Percentiles rank a stretch among this genome's conserved stretches.
Conservation (phyloP, 495 filamentous ascomycete species). For the Penicillium flavigenum region DNA sequence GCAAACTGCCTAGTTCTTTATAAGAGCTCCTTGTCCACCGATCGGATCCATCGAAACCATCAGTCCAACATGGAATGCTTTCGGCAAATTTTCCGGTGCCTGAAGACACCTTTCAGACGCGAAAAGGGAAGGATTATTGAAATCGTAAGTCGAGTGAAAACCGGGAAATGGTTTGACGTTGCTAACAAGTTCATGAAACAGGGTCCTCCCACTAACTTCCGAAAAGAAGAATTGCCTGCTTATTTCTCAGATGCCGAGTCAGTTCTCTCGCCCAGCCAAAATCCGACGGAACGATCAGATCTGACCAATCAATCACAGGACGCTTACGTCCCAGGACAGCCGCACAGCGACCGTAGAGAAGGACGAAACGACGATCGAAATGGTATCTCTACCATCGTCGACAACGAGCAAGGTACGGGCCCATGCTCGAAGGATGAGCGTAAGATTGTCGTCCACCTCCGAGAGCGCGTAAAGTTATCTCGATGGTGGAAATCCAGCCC, state of each 20-base stretch:
- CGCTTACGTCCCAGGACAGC: constrained; percentile 41
- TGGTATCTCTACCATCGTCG: constrained; percentile 30
- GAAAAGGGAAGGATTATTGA: constrained; percentile 33
- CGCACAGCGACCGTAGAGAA: constrained; percentile 34
- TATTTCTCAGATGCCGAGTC: constrained; percentile 48
- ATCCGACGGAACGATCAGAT: constrained; percentile 20
- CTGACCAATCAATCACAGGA: constrained; percentile 40
- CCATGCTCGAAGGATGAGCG: constrained; percentile 38
- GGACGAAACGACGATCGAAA: constrained; percentile 28
- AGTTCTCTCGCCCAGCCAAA: constrained; percentile 30
- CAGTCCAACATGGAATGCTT: constrained; percentile 40
- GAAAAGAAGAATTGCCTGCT: constrained; percentile 45
- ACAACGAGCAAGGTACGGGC: constrained; percentile 34
- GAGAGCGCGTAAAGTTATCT: constrained; percentile 22
- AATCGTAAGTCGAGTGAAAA: constrained; percentile 33
- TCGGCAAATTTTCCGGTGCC: constrained; percentile 37
- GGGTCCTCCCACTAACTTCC: constrained; percentile 48
- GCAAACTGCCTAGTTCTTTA: constrained; percentile 10
- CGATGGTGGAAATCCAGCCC: constrained; percentile 18
- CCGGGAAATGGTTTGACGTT: neutral
- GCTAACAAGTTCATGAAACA: constrained; percentile 19
- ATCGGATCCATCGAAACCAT: constrained; percentile 2
- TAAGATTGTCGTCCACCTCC: constrained; percentile 25
- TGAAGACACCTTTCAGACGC: constrained; percentile 40
- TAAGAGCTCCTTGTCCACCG: constrained; percentile 11